Conservation (phyloP, 2,329 filamentous ascomycete genomes). For the Ophiognomonia clavigignenti-juglandacearum region DNA sequence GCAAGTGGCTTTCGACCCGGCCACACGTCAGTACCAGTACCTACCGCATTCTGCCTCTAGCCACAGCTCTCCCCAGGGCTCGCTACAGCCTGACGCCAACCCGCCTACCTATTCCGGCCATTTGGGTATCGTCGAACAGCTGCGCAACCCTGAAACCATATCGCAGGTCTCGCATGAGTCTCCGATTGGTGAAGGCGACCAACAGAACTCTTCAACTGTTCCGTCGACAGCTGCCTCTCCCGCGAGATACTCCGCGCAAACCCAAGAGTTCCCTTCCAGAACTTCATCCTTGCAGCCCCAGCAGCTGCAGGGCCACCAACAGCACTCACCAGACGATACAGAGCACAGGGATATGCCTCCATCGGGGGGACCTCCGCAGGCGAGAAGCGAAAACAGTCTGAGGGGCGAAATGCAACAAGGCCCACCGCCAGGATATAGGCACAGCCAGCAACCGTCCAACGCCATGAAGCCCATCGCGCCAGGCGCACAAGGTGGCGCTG, state of each 20-base stretch:
- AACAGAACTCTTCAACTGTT: constrained; percentile 31
- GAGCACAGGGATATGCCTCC: constrained; percentile 39
- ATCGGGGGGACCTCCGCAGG: constrained; percentile 36
- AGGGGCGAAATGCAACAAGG: constrained; percentile 39
- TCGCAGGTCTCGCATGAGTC: constrained; percentile 62
- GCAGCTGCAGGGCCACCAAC: constrained; percentile 18
- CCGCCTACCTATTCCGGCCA: constrained; percentile 31
- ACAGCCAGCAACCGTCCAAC: constrained; percentile 39
- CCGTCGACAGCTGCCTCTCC: constrained; percentile 36
- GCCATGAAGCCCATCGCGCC: constrained; percentile 40
- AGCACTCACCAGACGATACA: constrained; percentile 25
- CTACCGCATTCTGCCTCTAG: constrained; percentile 22
- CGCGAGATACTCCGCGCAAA: constrained; percentile 33
- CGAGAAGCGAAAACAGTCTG: constrained; percentile 37
- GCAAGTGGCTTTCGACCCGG: constrained; percentile 34
- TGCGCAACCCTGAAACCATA: constrained; percentile 52
- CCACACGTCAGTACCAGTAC: constrained; percentile 22
- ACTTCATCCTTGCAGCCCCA: constrained; percentile 24
- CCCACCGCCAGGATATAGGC: constrained; percentile 47
- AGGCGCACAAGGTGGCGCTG: constrained; percentile 28
- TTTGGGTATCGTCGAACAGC: constrained; percentile 30
- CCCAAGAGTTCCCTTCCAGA: constrained; percentile 30
- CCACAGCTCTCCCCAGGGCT: constrained; percentile 24
- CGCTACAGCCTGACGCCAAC: constrained; percentile 28
- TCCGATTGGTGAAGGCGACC: constrained; percentile 45